Conservation (phyloP, 768 basidiomycete species). For the Mycena epipterygia region DNA sequence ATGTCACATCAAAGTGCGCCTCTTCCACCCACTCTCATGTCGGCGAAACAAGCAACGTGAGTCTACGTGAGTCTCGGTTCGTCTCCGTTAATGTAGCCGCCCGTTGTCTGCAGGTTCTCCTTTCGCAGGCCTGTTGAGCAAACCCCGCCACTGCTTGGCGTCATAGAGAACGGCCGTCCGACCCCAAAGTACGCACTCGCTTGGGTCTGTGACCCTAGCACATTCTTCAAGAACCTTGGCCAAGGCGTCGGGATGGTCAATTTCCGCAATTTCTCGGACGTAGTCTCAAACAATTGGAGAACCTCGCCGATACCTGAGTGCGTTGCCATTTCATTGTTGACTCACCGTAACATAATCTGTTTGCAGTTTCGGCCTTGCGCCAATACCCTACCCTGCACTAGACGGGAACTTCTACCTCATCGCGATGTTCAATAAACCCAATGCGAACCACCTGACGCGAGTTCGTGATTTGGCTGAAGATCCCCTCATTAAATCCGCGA, state of each 20-base stretch:
- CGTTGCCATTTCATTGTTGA: slow-evolving; percentile 1
- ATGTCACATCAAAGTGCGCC: background rate
- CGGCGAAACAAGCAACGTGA: background rate
- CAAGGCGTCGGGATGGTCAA: background rate
- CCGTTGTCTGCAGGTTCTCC: background rate
- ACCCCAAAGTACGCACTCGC: slow-evolving; percentile 12
- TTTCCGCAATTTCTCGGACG: background rate
- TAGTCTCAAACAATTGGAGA: background rate
- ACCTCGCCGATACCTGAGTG: background rate
- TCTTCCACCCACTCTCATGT: background rate
- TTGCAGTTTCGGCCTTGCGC: slow-evolving; percentile 7
- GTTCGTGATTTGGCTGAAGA: slow-evolving; percentile 6
- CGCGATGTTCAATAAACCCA: slow-evolving; percentile 6
- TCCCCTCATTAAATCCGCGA: slow-evolving; percentile 13
- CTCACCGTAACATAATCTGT: background rate
- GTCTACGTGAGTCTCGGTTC: background rate
- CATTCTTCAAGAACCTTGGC: background rate
- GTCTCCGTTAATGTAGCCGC: background rate
- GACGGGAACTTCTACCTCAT: no score
- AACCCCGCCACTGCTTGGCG: background rate
- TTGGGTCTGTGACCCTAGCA: background rate
- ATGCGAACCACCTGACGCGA: slow-evolving; percentile 11
- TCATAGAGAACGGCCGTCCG: background rate
- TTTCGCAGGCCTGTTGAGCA: background rate
- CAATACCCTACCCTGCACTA: background rate